Percentiles rank a stretch among this genome's conserved stretches.
phyloP scores from a whole-genome alignment of 805 yeast species.

The Candida pseudofarinosa region DNA sequence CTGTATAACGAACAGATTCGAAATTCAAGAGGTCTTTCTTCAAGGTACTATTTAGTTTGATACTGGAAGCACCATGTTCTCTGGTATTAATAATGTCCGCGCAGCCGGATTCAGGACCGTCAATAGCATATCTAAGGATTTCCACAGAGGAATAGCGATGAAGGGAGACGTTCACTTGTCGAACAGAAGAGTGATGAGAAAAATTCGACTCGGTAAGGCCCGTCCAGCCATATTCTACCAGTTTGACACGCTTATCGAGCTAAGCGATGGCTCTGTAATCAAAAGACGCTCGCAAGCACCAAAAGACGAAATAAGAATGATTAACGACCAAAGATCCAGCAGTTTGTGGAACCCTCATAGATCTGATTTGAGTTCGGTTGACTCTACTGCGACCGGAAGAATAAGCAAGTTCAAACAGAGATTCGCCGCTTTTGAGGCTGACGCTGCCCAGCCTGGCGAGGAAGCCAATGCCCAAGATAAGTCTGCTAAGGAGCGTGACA shows the following conservation, averaged over 20 bases:
- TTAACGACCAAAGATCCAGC: conserved; percentile 83
- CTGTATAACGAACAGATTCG: too few relatives aligned
- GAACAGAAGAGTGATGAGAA: conserved; percentile 58
- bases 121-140: conserved; percentile 3
- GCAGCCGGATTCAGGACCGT: neutral
- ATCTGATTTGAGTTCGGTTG: conserved; percentile 67
- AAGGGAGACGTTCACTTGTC: conserved; percentile 41
- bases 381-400: conserved; percentile 82
- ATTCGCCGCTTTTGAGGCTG: conserved; percentile 41
- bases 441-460: conserved; percentile 15
- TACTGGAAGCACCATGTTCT: neutral
- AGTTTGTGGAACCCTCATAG: conserved; percentile 87
- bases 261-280: conserved; percentile 91
- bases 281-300: conserved; percentile 84
- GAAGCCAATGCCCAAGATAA: conserved; percentile 7
- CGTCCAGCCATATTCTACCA: conserved; percentile 92
- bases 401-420: conserved; percentile 69
- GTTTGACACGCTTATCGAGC: conserved; percentile 83
- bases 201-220: conserved; percentile 74
- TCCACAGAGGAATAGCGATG: conserved; percentile 16
- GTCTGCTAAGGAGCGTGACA: conserved; percentile 29
- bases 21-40: too few relatives aligned
- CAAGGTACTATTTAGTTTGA: too few relatives aligned
- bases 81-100: neutral
- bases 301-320: conserved; percentile 76